Percentiles rank a stretch among this genome's conserved stretches.
Evolutionary conservation across 169 alveolate species (phyloP).

Genomic region (Perkinsus marinus): DNA sequence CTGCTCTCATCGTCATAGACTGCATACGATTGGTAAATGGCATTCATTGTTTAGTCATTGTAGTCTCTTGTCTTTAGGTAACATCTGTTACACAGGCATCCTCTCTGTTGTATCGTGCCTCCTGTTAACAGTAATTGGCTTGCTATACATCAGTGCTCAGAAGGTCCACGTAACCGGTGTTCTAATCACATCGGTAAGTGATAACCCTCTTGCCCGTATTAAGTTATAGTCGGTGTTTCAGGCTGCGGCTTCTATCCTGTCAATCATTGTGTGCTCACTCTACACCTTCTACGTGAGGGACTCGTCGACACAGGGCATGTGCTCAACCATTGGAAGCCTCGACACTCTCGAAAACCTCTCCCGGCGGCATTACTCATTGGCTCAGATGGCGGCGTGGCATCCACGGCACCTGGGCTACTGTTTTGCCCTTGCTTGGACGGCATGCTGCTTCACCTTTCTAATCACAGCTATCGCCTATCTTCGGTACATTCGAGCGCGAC

Average conservation of each 20-base stretch:
- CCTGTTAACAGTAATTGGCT: neutral
- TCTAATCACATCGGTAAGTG: neutral
- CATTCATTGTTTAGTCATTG: neutral
- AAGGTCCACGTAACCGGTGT: neutral
- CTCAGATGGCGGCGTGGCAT: neutral
- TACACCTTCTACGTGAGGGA: neutral
- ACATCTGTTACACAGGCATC: neutral
- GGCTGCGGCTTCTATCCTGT: neutral
- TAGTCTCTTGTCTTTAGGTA: neutral
- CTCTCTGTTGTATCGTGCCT: neutral
- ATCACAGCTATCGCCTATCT: neutral
- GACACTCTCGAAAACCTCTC: neutral
- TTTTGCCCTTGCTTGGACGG: neutral
- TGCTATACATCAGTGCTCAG: neutral
- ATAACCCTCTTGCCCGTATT: neutral
- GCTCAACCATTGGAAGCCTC: neutral
- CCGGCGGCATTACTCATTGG: neutral
- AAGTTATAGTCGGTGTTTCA: neutral
- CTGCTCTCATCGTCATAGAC: neutral
- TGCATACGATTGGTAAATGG: neutral
- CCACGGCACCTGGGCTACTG: neutral
- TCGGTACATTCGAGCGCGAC: neutral
- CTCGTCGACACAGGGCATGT: neutral
- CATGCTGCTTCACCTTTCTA: neutral
- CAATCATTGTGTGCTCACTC: neutral